These are phyloP conservation scores for Botryosphaeria dothidea DNA, from an alignment of 2,329 filamentous ascomycete genomes.

Conservation along the genomic window DNA sequence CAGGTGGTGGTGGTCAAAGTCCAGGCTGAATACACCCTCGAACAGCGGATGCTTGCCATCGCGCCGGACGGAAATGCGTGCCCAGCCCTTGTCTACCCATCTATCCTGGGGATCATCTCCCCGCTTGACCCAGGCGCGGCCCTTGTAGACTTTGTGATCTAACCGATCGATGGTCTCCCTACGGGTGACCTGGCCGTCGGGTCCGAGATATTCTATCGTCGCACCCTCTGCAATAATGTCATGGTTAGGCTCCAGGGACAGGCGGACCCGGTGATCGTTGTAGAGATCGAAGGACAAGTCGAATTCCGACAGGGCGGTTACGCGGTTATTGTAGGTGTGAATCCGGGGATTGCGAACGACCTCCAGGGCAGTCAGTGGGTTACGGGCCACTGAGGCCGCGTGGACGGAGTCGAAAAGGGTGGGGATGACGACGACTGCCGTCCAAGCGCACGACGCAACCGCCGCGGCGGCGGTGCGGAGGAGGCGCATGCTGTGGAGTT, in stretches of 20 bases:
- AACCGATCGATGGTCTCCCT: conserved; percentile 71
- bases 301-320: conserved; percentile 80
- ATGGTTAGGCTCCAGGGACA: conserved; percentile 85
- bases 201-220: conserved; percentile 68
- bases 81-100: conserved; percentile 86
- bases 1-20: conserved; percentile 83
- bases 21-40: conserved; percentile 82
- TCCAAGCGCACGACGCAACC: conserved; percentile 14
- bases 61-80: conserved; percentile 72
- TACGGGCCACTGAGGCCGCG: conserved; percentile 52
- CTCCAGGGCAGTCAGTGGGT: conserved; percentile 74
- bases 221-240: conserved; percentile 81
- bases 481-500: conserved; percentile 29
- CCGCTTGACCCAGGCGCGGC: conserved; percentile 67
- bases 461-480: conserved; percentile 26
- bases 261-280: conserved; percentile 64
- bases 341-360: conserved; percentile 74
- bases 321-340: conserved; percentile 73
- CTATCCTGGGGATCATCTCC: conserved; percentile 54
- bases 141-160: conserved; percentile 82
- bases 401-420: conserved; percentile 22
- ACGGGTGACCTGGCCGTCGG: conserved; percentile 67
- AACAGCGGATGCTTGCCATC: conserved; percentile 83
- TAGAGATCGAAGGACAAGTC: conserved; percentile 78
- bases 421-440: conserved; percentile 28